Conservation (phyloP, 129 eudicot species). For the Arctium minus region DNA sequence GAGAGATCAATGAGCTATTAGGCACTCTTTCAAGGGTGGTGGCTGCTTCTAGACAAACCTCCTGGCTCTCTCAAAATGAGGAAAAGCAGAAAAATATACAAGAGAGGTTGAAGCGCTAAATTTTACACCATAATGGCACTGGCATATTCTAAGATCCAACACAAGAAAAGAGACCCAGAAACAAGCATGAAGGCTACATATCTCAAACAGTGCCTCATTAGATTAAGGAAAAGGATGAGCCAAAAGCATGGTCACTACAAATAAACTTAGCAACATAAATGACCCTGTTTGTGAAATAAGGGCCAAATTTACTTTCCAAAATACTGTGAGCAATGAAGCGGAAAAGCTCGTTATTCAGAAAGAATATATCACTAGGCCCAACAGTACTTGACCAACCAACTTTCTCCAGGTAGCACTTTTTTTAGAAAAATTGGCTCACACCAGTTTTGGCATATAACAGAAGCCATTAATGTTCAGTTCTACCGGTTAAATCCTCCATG, state of each 20-base stretch:
- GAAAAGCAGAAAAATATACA: neutral
- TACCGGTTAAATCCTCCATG: conserved; percentile 99
- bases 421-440: no score
- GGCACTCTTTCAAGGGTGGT: no score
- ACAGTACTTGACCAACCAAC: neutral
- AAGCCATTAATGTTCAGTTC: neutral
- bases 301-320: no score
- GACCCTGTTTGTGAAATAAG: no score
- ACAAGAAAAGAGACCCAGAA: neutral
- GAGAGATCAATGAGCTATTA: no score
- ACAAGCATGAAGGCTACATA: neutral
- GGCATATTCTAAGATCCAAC: neutral
- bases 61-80: neutral
- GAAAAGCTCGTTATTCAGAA: no score
- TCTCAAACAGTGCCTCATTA: no score
- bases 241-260: neutral
- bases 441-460: neutral
- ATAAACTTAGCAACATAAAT: no score
- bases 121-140: neutral
- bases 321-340: no score
- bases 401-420: no score
- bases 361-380: neutral
- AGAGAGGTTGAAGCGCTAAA: neutral
- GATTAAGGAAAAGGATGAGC: neutral
- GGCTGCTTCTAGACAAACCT: no score